Conservation (phyloP, 164 flowering plant genomes). For the Stephania yunnanensis region DNA sequence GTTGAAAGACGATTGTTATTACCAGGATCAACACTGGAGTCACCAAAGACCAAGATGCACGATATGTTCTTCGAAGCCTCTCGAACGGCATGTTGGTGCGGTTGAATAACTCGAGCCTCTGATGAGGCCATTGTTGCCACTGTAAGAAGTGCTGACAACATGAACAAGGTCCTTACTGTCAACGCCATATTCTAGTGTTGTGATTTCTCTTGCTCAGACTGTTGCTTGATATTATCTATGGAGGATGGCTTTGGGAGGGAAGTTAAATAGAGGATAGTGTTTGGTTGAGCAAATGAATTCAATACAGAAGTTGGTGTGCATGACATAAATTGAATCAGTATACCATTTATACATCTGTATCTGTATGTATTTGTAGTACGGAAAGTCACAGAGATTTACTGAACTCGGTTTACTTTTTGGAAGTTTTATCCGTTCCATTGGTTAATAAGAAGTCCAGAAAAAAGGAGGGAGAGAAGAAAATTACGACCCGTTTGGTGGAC, state of each 20-base stretch:
- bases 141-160: neutral
- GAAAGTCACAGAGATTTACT: neutral
- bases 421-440: no score
- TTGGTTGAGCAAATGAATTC: neutral
- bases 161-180: neutral
- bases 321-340: neutral
- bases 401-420: neutral
- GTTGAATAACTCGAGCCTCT: neutral
- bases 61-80: conserved; percentile 25
- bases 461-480: no score
- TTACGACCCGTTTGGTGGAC: no score
- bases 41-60: conserved; percentile 60
- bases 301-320: neutral
- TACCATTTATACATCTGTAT: no score
- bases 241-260: neutral
- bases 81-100: neutral
- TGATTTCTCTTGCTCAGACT: neutral
- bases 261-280: neutral
- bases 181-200: neutral
- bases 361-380: neutral
- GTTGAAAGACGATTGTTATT: conserved; percentile 52
- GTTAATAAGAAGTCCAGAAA: no score
- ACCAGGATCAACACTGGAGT: conserved; percentile 72
- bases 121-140: neutral
- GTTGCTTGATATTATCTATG: neutral